phyloP scores from a whole-genome alignment of 495 filamentous ascomycete species.

The Trichoderma gamsii region DNA sequence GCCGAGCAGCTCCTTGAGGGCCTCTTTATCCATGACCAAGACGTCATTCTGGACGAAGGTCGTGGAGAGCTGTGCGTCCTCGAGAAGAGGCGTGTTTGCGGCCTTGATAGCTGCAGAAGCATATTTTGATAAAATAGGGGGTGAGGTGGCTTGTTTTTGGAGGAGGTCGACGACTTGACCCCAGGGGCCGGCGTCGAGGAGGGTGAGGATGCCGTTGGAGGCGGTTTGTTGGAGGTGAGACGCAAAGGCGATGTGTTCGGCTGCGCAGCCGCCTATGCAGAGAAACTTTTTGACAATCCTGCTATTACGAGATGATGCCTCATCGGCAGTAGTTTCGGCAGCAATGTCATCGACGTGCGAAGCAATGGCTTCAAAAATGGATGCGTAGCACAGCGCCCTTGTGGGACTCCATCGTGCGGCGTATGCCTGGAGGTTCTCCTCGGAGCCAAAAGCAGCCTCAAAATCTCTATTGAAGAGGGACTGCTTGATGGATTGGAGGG shows the following conservation, averaged over 20 bases:
- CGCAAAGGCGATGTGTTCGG: slow-evolving; percentile 73
- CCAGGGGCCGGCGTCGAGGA: slow-evolving; percentile 82
- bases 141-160: slow-evolving; percentile 34
- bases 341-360: slow-evolving; percentile 14
- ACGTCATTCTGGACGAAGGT: slow-evolving; percentile 58
- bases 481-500: slow-evolving; percentile 73
- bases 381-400: slow-evolving; percentile 70
- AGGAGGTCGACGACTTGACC: slow-evolving; percentile 51
- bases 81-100: slow-evolving; percentile 38
- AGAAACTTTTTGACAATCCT: slow-evolving; percentile 38
- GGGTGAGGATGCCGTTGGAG: slow-evolving; percentile 41
- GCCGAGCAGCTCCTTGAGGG: slow-evolving; percentile 37
- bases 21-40: slow-evolving; percentile 42
- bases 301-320: background rate
- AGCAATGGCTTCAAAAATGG: slow-evolving; percentile 47
- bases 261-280: slow-evolving; percentile 81
- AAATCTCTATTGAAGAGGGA: slow-evolving; percentile 85
- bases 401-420: slow-evolving; percentile 81
- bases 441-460: slow-evolving; percentile 62
- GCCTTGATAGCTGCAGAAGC: slow-evolving; percentile 46
- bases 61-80: slow-evolving; percentile 32
- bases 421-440: slow-evolving; percentile 69
- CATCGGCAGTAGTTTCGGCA: slow-evolving; percentile 1
- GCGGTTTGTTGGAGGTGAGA: slow-evolving; percentile 47
- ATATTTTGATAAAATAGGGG: slow-evolving; percentile 48